phyloP scores from a whole-genome alignment of 768 basidiomycete genomes.

The Termitomyces eurrhizus region DNA sequence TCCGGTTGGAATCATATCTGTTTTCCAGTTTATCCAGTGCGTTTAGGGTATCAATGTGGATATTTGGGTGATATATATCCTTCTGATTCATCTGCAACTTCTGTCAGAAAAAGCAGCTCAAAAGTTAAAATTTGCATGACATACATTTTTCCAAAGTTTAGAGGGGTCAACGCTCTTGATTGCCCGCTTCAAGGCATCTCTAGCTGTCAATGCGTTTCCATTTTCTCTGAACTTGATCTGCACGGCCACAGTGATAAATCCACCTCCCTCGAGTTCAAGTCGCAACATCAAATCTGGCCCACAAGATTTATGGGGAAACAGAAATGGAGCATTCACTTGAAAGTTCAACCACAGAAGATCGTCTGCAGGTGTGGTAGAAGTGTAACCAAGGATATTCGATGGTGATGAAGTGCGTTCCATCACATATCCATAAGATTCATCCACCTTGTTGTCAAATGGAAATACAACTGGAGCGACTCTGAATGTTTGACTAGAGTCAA shows the following conservation, averaged over 20 bases:
- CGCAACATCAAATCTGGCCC: slow-evolving; percentile 3
- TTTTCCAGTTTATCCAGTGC: background rate
- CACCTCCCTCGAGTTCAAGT: background rate
- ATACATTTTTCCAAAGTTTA: background rate
- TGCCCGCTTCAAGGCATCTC: background rate
- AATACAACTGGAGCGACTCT: background rate
- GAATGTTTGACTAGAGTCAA: background rate
- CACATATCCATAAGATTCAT: too few relatives aligned
- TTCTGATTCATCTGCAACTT: background rate
- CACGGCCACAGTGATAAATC: background rate
- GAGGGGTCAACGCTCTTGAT: background rate
- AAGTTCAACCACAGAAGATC: background rate
- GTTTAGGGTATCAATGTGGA: background rate
- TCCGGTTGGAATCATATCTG: background rate
- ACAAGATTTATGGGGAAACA: background rate
- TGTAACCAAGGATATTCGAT: background rate
- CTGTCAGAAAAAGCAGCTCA: background rate
- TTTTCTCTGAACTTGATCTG: background rate
- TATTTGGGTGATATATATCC: background rate
- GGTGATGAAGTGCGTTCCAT: background rate
- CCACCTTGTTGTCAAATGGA: background rate
- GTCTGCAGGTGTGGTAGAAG: background rate
- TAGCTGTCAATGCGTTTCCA: background rate
- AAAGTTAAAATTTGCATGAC: background rate
- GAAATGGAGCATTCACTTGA: background rate